Evolutionary conservation across 78 protist species (phyloP), one percentile per base, ranked within the genome.

Genomic region (Corallochytrium limacisporum): DNA sequence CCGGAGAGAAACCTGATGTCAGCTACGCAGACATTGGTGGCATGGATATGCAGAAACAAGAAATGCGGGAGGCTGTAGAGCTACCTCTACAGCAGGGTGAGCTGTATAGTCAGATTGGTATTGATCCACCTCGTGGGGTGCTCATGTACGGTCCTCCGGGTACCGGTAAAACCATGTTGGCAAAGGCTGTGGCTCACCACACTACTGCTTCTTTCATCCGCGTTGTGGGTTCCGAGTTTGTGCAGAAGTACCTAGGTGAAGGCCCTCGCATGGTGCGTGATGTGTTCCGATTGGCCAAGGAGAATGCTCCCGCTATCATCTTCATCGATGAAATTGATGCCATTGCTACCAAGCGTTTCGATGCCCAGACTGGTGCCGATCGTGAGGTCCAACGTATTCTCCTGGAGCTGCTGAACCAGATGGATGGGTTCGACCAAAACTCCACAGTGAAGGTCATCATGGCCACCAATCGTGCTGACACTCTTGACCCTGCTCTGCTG

Each of bases 251-350:
- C 80, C 84, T 98, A 16, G 99, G 99, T 9, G 99, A 98, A 61
- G 99, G 99, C 47, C 99, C 99, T 10, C 84, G 99, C 18, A 95
- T 98, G 97, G 99, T 95, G 18, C 86, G 99, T 42, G 99, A 95
- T 60, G 98, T 95, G 28, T 95, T 95, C 81, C 86, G 97, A 20
- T 62, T 95, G 62, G 99, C 99, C 20, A 20, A 84, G 48, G 98
- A 96, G 68, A 96, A 96, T 76, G 70, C 98, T 18, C 99, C 99
- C 3, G 82, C 98, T 29, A 95, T 98, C 81, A 85, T 98, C 68
- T 98, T 98, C 72, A 91, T 98, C 75, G 99, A 98, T 66, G 99
- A 98, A 75, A 85, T 93, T 56, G 98, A 93, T 46, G 90, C 99
- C 32, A 93, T 96, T 37, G 99, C 99, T 33, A 88, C 98, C 20